Base-by-base conservation (phyloP, 2,329 filamentous ascomycete genomes). In the Dothistroma pini region DNA sequence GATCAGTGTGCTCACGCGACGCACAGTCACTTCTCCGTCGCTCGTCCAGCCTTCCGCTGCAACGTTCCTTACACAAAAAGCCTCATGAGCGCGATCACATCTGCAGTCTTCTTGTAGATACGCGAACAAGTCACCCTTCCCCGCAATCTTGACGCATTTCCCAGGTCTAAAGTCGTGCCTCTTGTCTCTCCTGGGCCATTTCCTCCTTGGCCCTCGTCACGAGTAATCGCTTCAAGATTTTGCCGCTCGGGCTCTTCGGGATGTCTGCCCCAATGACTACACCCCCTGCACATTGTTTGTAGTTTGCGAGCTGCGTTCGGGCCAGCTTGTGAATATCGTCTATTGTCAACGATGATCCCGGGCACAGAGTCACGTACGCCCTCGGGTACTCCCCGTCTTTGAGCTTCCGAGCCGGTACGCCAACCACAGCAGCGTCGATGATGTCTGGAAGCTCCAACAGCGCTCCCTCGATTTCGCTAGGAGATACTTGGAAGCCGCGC, bases 221-320 rank as follows among this genome's bases (percentile, higher is more conserved):
- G 59, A 82, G 67, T 2, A 78, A 62, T 22, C 76, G 72, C 71
- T 81, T 72, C 59, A 73, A 44, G 9, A 73, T 71, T 63, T 73
- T 73, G 8, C 71, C 71, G 29, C 61, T 67, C 1, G 69, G 65
- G 48, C 62, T 71, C 66, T 70, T 73, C 3, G 70, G 71, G 11
- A 72, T 68, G 7, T 63, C 62, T 19, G 71, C 68, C 12, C 68
- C 57, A 54, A 71, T 72, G 41, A 69, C 79, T 2, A 83, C 76
- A 0, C 80, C 80, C 1, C 79, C 80, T 4, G 74, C 74, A 41
- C 81, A 65, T 34, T 72, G 71, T 70, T 83, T 82, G 57, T 79
- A 82, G 54, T 71, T 75, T 0, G 79, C 77, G 56, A 82, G 60
- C 19, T 72, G 71, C 38, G 70, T 70, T 5, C 64, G 66, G 14